Base-by-base conservation (phyloP, 164 flowering plant genomes). In the Pachysandra terminalis region DNA sequence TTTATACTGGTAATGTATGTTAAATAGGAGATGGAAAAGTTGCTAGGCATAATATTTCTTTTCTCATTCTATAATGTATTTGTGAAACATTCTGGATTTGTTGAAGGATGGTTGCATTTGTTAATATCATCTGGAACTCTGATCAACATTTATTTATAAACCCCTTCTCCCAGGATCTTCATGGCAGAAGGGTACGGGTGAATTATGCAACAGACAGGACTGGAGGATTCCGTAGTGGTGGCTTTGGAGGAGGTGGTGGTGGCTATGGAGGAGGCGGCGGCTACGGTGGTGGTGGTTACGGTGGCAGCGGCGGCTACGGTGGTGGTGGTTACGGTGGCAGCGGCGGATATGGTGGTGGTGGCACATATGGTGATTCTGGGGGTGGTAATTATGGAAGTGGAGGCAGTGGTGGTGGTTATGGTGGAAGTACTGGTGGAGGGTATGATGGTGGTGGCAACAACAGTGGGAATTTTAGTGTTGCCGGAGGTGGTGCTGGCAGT, bases 181-280 rank as follows among this genome's bases (percentile, higher is more conserved):
- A 89, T 71, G 97, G 97, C 1, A 84, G 97, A 49, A 70, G 72
- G 19, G 73, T 91, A 15, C 85, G 83, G 52, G 97, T 91, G 71
- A 84, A 88, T 63, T 90, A 82, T 82, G 97, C 97, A 49, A 78
- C 75, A 6, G 96, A 90, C 25, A 82, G 87, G 58, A n/a, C 82
- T 1, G 66, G 74, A 53, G 73, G 79, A 19, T 72, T 60, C 67
- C 57, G 79, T n/a, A 77, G 74, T 65, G 61, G 59, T 26, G 59
- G 60, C 54, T 56, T 19, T 63, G 79, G 81, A 14, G 71, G 71
- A 23, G 66, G 76, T 26, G 70, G 59, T 67, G 71, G 64, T 32
- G 76, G 72, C 10, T 63, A 56, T 14, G 69, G 74, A 16, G 28
- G 51, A 40, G 73, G 73, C 15, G 51, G 68, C 7, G 52, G 64